Conservation (phyloP, 495 filamentous ascomycete species). For the Ramalina peruviana region DNA sequence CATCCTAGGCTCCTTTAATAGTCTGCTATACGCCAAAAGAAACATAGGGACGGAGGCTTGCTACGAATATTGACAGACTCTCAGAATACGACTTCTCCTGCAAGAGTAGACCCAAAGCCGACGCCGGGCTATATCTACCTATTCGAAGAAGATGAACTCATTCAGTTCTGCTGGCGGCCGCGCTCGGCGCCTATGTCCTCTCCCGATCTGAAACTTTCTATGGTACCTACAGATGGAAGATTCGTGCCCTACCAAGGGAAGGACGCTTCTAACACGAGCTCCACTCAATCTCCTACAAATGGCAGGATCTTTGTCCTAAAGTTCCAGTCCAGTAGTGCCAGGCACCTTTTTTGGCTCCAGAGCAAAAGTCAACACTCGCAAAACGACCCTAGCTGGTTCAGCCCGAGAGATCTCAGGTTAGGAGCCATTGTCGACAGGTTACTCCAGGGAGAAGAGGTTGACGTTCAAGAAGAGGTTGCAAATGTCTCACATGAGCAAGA, state of each 20-base stretch:
- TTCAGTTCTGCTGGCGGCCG: conserved; percentile 93
- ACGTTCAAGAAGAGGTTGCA: conserved; percentile 64
- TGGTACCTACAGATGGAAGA: conserved; percentile 76
- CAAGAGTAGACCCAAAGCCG: conserved; percentile 50
- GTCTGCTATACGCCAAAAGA: conserved; percentile 1
- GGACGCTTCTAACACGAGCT: conserved; percentile 24
- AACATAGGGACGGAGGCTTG: background rate
- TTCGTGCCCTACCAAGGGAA: conserved; percentile 64
- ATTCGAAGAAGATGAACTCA: conserved; percentile 82
- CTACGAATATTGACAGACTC: background rate
- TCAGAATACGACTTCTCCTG: conserved; percentile 44
- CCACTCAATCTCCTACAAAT: conserved; percentile 51
- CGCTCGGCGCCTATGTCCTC: conserved; percentile 46
- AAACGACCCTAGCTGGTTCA: conserved; percentile 66
- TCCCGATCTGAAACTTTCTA: conserved; percentile 70
- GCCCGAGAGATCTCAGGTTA: conserved; percentile 63
- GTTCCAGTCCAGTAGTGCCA: conserved; percentile 82
- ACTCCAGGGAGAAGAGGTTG: conserved; percentile 78
- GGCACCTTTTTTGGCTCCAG: conserved; percentile 94
- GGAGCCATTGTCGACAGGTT: conserved; percentile 73
- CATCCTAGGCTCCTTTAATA: conserved; percentile 6
- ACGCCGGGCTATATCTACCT: conserved; percentile 86
- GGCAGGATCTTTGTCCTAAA: conserved; percentile 89
- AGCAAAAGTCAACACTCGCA: conserved; percentile 63
- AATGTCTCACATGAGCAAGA: conserved; percentile 35